Evolutionary conservation across 2,329 filamentous ascomycete genomes (phyloP), one percentile per base, ranked within the genome.

Genomic region (Microcyclospora pomicola): DNA sequence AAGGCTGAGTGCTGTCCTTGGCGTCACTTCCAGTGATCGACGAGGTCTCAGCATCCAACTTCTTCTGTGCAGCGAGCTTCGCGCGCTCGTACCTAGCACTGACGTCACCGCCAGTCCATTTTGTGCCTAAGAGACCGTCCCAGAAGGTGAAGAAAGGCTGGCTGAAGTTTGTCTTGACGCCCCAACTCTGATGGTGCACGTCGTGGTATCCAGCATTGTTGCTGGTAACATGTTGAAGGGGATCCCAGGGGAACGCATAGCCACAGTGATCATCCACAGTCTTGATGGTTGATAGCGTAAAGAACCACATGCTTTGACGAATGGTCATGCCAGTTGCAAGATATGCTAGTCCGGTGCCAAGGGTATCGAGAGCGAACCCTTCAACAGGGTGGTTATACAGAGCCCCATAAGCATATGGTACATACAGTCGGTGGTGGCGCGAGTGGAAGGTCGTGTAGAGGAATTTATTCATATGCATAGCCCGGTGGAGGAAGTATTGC

Each of bases 191-290:
- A 64, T 98, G 91, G 63, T 98, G 91, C 42, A 98, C 88, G 56
- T 98, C 91, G 57, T 98, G 91, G 62, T 96, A 98, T 28, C 79
- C 80, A 16, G 91, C 88, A 51, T 96, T 95, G 69, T 98, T 96
- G 59, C 82, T 82, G 33, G 87, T 93, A 43, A 96, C 71, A 56
- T 81, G 78, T 68, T 95, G 87, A 38, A 96, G 68, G 2, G 88
- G 88, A 59, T 98, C 91, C 76, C 82, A 96, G 1, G 91, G 91
- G 44, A 98, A 79, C n/a, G 77, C 71, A 57, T 96, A 98, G 47
- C 91, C 91, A 61, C 88, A 95, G 65, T 98, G 91, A 57, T 98
- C 91, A 55, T 95, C 87, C 16, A 96, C 85, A 0, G 91, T 96
- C 69, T 98, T 98, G 68, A 95, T 77, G 6, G 84, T 92, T 27